Percentiles rank a stretch among this genome's conserved stretches.
Evolutionary conservation across 352 stramenopile species (phyloP).

Genomic region (Phytophthora ramorum): DNA sequence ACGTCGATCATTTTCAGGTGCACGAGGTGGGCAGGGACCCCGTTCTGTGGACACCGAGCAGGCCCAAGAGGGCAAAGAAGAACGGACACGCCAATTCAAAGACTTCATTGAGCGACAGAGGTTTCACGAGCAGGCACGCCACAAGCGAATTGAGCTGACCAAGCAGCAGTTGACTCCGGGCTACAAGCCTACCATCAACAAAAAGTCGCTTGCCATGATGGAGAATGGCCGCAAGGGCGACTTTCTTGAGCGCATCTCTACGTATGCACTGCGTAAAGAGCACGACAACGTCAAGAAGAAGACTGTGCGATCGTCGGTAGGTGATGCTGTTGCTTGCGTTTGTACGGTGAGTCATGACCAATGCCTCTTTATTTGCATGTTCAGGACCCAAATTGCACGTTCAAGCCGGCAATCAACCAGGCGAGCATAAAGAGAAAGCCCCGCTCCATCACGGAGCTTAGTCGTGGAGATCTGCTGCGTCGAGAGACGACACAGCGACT

Average conservation of each 20-base stretch:
- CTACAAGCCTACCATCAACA: conserved; percentile 83
- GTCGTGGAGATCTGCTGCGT: conserved; percentile 75
- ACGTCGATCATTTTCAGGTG: conserved; percentile 12
- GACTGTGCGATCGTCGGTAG: conserved; percentile 61
- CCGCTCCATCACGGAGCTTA: conserved; percentile 82
- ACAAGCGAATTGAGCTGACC: conserved; percentile 68
- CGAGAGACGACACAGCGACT: conserved; percentile 79
- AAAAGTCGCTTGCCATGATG: conserved; percentile 83
- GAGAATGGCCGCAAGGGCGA: conserved; percentile 82
- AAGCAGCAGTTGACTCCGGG: conserved; percentile 63
- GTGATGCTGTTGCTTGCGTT: conserved; percentile 1
- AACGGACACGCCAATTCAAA: conserved; percentile 62
- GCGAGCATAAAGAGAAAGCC: conserved; percentile 65
- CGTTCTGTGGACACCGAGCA: conserved; percentile 57
- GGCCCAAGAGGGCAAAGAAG: conserved; percentile 53
- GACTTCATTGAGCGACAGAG: conserved; percentile 79
- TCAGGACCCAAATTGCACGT: conserved; percentile 85
- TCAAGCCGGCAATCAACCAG: conserved; percentile 85
- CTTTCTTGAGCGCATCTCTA: conserved; percentile 81
- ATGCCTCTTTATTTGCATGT: background rate
- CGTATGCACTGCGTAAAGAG: conserved; percentile 81
- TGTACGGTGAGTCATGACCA: background rate
- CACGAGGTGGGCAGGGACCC: conserved; percentile 37
- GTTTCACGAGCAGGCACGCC: conserved; percentile 72
- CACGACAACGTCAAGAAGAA: conserved; percentile 85